phyloP scores from a whole-genome alignment of 495 filamentous ascomycete species.

The Xylaria longipes region DNA sequence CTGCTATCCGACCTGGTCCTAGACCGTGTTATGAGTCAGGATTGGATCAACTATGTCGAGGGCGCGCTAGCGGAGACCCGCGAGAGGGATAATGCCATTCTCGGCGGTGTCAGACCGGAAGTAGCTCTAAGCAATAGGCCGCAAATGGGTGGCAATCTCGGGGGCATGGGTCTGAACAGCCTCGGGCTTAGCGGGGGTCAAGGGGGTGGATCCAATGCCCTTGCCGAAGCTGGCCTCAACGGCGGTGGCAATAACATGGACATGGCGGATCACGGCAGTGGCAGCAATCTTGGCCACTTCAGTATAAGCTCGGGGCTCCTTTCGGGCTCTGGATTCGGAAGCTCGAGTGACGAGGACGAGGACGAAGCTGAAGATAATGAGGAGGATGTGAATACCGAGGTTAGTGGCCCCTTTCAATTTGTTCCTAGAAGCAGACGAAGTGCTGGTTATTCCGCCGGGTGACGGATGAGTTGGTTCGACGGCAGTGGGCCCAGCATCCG shows the following conservation, averaged over 20 bases:
- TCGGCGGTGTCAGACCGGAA: slow-evolving; percentile 95
- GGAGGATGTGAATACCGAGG: slow-evolving; percentile 63
- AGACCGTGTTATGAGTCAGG: slow-evolving; percentile 82
- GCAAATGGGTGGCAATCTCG: slow-evolving; percentile 50
- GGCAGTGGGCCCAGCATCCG: not conserved
- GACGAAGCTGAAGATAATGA: slow-evolving; percentile 92
- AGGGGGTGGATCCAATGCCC: slow-evolving; percentile 66
- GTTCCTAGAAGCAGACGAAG: not conserved
- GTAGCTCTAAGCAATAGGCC: slow-evolving; percentile 66
- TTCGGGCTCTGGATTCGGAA: slow-evolving; percentile 87
- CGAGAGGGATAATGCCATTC: slow-evolving; percentile 95
- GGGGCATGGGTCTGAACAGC: slow-evolving; percentile 49
- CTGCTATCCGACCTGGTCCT: slow-evolving; percentile 82
- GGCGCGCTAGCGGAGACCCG: slow-evolving; percentile 91
- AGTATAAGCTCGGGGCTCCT: slow-evolving; percentile 70
- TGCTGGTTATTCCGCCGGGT: not conserved
- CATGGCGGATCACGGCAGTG: slow-evolving; percentile 68
- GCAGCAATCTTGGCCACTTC: slow-evolving; percentile 70
- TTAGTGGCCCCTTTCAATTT: slow-evolving; percentile 39
- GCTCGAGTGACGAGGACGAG: slow-evolving; percentile 94
- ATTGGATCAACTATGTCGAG: slow-evolving; percentile 97
- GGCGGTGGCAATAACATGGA: slow-evolving; percentile 68
- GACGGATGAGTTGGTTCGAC: not conserved
- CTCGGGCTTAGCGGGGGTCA: slow-evolving; percentile 61
- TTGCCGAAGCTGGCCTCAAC: slow-evolving; percentile 76